Conservation (phyloP, 176 grass and related monocot species). For the Lolium rigidum region DNA sequence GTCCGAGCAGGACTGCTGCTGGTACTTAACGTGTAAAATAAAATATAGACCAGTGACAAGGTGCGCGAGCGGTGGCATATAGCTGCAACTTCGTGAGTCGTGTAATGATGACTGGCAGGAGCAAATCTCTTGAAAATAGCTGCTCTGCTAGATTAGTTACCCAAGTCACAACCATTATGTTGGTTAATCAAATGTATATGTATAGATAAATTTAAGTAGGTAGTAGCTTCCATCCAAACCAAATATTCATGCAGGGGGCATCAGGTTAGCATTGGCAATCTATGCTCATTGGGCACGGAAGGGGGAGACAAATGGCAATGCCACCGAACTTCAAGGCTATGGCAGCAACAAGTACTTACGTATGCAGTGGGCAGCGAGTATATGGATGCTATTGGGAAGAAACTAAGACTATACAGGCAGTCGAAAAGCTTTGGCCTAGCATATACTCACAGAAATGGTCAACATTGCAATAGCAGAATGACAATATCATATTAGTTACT, state of each 20-base stretch:
- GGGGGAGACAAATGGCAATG: not conserved
- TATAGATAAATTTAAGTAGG: slow-evolving; percentile 1
- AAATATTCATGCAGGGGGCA: not conserved
- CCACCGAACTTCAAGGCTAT: not conserved
- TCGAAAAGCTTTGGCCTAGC: slow-evolving; percentile 20
- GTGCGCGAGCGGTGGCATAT: not conserved
- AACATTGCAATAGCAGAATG: slow-evolving; percentile 12
- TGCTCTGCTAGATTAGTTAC: slow-evolving; percentile 3
- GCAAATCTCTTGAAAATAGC: not conserved
- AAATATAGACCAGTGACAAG: not conserved
- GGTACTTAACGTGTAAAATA: not conserved
- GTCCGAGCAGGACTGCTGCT: not conserved
- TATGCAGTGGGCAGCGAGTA: not conserved
- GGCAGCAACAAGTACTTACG: not conserved
- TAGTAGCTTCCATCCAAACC: not conserved
- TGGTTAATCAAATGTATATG: not conserved
- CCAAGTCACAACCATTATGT: slow-evolving; percentile 15
- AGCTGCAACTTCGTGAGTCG: slow-evolving; percentile 3
- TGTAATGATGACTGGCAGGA: not conserved
- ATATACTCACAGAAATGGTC: not conserved
- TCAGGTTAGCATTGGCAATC: slow-evolving; percentile 1
- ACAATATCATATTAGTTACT: not conserved
- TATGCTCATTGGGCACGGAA: not conserved
- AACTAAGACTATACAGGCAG: not conserved
- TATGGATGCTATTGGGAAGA: not conserved